phyloP scores from a whole-genome alignment of 352 stramenopile species.

The Pythium oligandrum region DNA sequence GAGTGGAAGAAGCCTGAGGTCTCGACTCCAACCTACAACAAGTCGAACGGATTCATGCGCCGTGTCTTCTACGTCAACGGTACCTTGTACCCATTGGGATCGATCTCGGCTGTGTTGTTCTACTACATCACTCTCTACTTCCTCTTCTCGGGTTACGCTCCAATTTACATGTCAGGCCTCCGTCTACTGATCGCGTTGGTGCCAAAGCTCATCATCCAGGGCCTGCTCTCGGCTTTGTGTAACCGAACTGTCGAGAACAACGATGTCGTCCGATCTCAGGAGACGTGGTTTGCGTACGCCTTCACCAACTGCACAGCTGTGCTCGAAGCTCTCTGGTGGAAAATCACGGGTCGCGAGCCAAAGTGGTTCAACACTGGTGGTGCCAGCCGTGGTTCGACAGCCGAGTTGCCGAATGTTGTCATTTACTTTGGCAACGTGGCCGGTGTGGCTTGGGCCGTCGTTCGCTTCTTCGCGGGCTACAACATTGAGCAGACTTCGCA shows the following conservation, averaged over 20 bases:
- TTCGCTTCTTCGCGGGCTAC: slow-evolving; percentile 78
- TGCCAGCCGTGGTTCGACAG: slow-evolving; percentile 52
- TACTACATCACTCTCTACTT: slow-evolving; percentile 87
- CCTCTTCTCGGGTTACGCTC: slow-evolving; percentile 72
- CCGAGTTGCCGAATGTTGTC: slow-evolving; percentile 72
- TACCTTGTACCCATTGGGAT: slow-evolving; percentile 76
- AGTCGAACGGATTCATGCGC: slow-evolving; percentile 68
- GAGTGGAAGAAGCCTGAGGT: slow-evolving; percentile 29
- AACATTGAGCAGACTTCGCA: slow-evolving; percentile 72
- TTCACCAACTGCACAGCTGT: slow-evolving; percentile 81
- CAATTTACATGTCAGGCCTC: slow-evolving; percentile 73
- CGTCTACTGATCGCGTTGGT: slow-evolving; percentile 73
- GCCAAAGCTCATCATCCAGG: slow-evolving; percentile 75
- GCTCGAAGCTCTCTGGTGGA: slow-evolving; percentile 77
- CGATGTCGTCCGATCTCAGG: slow-evolving; percentile 77
- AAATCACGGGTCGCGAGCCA: slow-evolving; percentile 75
- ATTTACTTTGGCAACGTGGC: slow-evolving; percentile 71
- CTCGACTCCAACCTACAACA: slow-evolving; percentile 36
- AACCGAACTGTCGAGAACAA: slow-evolving; percentile 84
- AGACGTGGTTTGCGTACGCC: slow-evolving; percentile 81
- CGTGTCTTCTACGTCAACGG: slow-evolving; percentile 79
- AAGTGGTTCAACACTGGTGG: slow-evolving; percentile 80
- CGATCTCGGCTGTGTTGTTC: slow-evolving; percentile 74
- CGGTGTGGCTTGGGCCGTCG: slow-evolving; percentile 61
- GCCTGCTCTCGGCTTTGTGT: slow-evolving; percentile 66